Evolutionary conservation across 768 basidiomycete species (phyloP).

Genomic region (Mycena metata): DNA sequence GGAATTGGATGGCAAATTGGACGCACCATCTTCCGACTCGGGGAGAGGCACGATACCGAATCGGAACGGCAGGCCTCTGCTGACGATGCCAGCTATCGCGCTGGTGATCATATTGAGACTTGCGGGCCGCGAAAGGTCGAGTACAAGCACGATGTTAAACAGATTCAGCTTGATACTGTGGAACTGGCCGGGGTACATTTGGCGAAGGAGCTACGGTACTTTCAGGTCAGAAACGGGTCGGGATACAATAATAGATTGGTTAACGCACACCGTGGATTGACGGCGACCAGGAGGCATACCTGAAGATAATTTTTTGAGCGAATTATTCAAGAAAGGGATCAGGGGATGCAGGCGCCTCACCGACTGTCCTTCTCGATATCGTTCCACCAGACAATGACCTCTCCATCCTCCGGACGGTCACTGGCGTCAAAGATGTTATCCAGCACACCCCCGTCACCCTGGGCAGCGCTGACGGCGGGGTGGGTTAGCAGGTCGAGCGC

Average conservation of each 20-base stretch:
- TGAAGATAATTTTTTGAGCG: slow-evolving; percentile 37
- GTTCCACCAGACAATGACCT: slow-evolving; percentile 89
- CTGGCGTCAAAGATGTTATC: slow-evolving; percentile 93
- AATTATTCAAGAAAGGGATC: background rate
- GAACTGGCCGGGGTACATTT: slow-evolving; percentile 84
- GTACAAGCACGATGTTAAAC: slow-evolving; percentile 84
- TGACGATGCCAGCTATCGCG: slow-evolving; percentile 77
- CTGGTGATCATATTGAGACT: slow-evolving; percentile 74
- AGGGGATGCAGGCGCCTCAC: slow-evolving; percentile 51
- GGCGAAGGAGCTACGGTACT: slow-evolving; percentile 75
- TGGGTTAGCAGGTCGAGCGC: slow-evolving; percentile 84
- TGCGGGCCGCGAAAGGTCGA: slow-evolving; percentile 80
- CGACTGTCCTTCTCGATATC: slow-evolving; percentile 87
- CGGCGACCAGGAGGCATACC: slow-evolving; percentile 66
- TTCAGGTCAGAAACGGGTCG: background rate
- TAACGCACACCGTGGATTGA: slow-evolving; percentile 64
- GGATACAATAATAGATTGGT: background rate
- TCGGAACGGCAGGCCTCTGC: slow-evolving; percentile 79
- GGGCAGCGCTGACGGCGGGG: slow-evolving; percentile 64
- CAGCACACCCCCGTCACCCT: slow-evolving; percentile 61
- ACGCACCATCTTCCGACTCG: slow-evolving; percentile 62
- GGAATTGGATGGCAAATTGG: background rate
- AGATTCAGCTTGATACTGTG: slow-evolving; percentile 82
- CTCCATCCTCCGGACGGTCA: slow-evolving; percentile 84
- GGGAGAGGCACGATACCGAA: slow-evolving; percentile 89